Evolutionary conservation across 179 eudicot species (phyloP).

Genomic region (Corrigiola litoralis): DNA sequence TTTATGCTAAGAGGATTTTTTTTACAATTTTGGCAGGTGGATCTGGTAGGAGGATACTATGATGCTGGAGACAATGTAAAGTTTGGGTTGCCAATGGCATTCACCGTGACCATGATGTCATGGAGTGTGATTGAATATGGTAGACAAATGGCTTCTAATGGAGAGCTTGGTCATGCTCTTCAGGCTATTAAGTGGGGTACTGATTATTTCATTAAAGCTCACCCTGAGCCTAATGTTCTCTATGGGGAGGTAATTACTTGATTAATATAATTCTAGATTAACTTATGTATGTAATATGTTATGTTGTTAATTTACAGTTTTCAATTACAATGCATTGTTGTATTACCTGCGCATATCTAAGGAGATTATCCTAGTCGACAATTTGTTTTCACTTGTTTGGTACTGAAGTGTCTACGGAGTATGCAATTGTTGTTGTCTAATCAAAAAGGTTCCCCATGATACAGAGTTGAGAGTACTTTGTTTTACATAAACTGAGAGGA

Average conservation of each 20-base stretch:
- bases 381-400: neutral
- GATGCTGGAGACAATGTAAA: conserved; percentile 99
- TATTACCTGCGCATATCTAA: too few relatives aligned
- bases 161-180: conserved; percentile 72
- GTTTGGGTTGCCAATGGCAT: conserved; percentile 90
- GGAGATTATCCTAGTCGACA: neutral
- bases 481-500: conserved; percentile 1
- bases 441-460: neutral
- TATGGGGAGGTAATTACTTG: conserved; percentile 68
- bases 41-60: conserved; percentile 93
- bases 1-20: neutral
- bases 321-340: neutral
- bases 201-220: conserved; percentile 86
- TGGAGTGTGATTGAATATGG: conserved; percentile 91
- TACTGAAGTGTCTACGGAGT: neutral
- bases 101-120: conserved; percentile 82
- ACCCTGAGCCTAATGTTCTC: conserved; percentile 72
- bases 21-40: conserved; percentile 42
- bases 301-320: neutral
- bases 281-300: neutral
- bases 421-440: neutral
- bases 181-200: conserved; percentile 91
- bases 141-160: conserved; percentile 53
- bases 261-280: neutral
- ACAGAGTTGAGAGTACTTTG: conserved; percentile 22